Evolutionary conservation across 2,329 filamentous ascomycete species (phyloP).

Genomic region (Aureobasidium sp.): DNA sequence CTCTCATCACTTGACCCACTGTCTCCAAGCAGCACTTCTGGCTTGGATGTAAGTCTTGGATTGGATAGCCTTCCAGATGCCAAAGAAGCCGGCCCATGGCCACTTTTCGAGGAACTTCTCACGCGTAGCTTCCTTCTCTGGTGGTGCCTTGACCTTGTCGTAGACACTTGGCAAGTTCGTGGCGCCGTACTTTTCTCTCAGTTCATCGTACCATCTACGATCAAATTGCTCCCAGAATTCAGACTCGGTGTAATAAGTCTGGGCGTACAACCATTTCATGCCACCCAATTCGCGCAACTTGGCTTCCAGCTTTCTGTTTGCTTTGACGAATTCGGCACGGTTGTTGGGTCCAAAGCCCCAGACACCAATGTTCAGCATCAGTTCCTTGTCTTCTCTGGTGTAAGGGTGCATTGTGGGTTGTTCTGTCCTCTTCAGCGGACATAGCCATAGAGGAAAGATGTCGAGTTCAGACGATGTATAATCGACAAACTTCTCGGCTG

Average conservation of each 20-base stretch:
- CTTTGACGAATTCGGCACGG: constrained; percentile 39
- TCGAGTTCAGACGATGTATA: constrained; percentile 31
- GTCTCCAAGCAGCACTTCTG: constrained; percentile 10
- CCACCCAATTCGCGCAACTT: constrained; percentile 52
- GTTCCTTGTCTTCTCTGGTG: constrained; percentile 18
- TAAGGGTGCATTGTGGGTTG: constrained; percentile 26
- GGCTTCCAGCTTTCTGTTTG: constrained; percentile 53
- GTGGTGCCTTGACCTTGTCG: constrained; percentile 42
- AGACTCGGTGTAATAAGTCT: constrained; percentile 57
- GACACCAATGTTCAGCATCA: constrained; percentile 53
- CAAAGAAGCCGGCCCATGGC: constrained; percentile 15
- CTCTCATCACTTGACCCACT: not conserved
- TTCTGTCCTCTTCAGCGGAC: constrained; percentile 28
- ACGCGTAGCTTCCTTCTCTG: not conserved
- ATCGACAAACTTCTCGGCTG: constrained; percentile 35
- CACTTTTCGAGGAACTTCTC: constrained; percentile 9
- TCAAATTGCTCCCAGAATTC: constrained; percentile 64
- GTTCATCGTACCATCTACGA: constrained; percentile 47
- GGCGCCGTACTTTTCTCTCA: constrained; percentile 52
- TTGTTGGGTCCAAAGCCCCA: constrained; percentile 41
- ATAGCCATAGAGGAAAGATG: constrained; percentile 43
- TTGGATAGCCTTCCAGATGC: constrained; percentile 15
- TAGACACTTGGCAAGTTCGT: constrained; percentile 54
- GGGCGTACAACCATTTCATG: constrained; percentile 63
- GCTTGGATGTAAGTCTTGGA: constrained; percentile 13